Evolutionary conservation across 345 rosid species (phyloP), one percentile per base, ranked within the genome.

Genomic region (Brassica nigra): DNA sequence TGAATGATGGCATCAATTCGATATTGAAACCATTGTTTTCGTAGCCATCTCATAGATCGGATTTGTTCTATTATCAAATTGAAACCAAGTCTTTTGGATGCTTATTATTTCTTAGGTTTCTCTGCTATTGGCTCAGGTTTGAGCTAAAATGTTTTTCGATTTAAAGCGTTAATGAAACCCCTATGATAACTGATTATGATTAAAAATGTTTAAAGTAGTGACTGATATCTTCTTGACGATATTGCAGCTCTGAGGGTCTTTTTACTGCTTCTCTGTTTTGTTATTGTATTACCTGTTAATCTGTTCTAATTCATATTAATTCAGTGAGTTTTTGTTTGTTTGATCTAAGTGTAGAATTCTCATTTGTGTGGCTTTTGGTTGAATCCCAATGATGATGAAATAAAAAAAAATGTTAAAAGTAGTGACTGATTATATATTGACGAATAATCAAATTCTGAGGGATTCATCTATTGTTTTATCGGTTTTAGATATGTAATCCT

Each of bases 161-260:
- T 66, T 23, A 28, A 68, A 42, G 57, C 34, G 6, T 42, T 63
- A 65, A 0, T 12, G 12, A 64, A 64, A 74, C 52, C 70, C 34
- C 62, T 11, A 18, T 74, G 70, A 74, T 74, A 70, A 74, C 62
- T 74, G 15, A 47, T 62, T 63, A 12, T 30, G 49, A 74, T 63
- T 10, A 30, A 74, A 72, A 73, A 68, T 68, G 59, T 72, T 72
- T 59, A 72, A 71, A 72, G 76, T 59, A 72, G 76, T 59, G 76
- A 23, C 57, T 72, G 76, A 59, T 58, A 20, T 71, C 14, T 62
- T 66, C 1, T 59, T 72, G 76, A 14, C 0, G 66, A 59, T 15
- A 71, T 1, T 42, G 27, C 55, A 36, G 36, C 8, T 59, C 76
- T 37, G 76, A 72, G 76, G 67, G 76, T 12, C 28, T 68, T 71